Evolutionary conservation across 176 grass and related monocot genomes (phyloP), one percentile per base, ranked within the genome.

Genomic region (Paspalum vaginatum): DNA sequence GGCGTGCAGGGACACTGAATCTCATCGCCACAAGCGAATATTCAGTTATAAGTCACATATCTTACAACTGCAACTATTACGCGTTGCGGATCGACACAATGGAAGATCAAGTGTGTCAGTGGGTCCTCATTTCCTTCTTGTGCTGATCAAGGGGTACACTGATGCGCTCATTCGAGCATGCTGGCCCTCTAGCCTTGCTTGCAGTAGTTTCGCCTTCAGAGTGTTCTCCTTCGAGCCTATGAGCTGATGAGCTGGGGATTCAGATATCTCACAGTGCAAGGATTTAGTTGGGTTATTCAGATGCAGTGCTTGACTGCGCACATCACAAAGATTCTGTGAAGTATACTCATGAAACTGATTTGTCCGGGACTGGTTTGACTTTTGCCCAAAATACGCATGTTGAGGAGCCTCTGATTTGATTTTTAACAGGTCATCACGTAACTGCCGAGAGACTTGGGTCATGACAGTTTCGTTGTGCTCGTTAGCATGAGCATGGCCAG

Each of bases 161-260:
- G 84, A 96, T 47, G 76, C 68, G 66, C 68, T 94, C 53, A 90
- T 86, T 75, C 96, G 86, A 53, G 88, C 90, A 9, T 99, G 84
- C 39, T 88, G 93, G 52, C 93, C 97, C 72, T 99, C 91, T 64
- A 99, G 59, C 76, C 97, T 96, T 73, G 97, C 97, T 86, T 99
- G 88, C 59, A 99, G 87, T 44, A 99, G 76, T 81, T 95, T 99
- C 48, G 80, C 85, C 64, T 96, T 99, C 49, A 99, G 79, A 18
- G 91, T 99, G 53, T 90, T 91, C 11, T 79, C 84, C 43, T 81
- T 88, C 32, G 83, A 37, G 20, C 68, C 79, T 22, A 41, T 54
- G 25, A 74, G 26, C 27, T 82, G 61, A 62, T 72, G 71, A 11
- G 88, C 75, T 49, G 84, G 89, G 82, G 73, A 48, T 90, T 89